Evolutionary conservation across 2,329 filamentous ascomycete genomes (phyloP).

Genomic region (Alternaria incomplexa): DNA sequence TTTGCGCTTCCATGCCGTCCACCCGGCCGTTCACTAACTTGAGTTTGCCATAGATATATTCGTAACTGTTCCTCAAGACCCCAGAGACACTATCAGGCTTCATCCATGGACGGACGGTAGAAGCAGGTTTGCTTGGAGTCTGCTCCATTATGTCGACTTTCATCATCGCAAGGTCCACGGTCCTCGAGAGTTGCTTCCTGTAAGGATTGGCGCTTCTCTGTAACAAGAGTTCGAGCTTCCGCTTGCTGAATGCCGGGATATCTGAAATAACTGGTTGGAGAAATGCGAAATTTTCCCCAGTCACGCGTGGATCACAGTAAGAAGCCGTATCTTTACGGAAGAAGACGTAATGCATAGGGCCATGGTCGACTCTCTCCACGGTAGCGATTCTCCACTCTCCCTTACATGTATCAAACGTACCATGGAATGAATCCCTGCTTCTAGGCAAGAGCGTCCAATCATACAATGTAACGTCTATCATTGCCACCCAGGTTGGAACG

Average conservation of each 20-base stretch:
- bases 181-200: neutral
- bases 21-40: neutral
- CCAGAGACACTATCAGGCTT: neutral
- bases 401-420: neutral
- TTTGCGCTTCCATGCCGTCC: neutral
- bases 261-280: neutral
- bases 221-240: neutral
- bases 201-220: neutral
- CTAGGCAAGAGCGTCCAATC: neutral
- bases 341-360: neutral
- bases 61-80: neutral
- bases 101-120: neutral
- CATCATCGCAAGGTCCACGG: neutral
- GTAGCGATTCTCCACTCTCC: neutral
- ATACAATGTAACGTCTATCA: neutral
- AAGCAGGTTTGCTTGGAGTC: neutral
- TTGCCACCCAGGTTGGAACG: neutral
- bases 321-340: neutral
- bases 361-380: neutral
- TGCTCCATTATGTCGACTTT: neutral
- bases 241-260: neutral
- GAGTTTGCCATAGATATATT: neutral
- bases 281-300: neutral
- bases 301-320: neutral
- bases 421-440: neutral